Evolutionary conservation across 257 asterid genomes (phyloP), one percentile per base, ranked within the genome.

Genomic region (Solanum dulcamara): DNA sequence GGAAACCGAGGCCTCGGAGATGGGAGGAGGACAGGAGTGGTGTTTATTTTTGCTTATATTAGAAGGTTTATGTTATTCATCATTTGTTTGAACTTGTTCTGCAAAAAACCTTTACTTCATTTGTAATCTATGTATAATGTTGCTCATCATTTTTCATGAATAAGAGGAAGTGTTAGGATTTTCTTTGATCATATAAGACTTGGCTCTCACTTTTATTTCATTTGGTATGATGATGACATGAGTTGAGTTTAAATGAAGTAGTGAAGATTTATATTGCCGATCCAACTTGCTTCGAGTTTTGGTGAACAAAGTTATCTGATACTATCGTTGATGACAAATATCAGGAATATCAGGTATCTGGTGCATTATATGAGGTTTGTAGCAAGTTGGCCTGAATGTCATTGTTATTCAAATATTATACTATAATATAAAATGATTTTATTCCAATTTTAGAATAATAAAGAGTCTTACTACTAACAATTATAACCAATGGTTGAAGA

Each of bases 321-420:
- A 64, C 12, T 30, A 30, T 1, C 3, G 12, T 0, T n/a, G 12
- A 18, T 7, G 0, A 24, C 3, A 74, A 3, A 2, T 40, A 40
- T 0, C 0, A 40, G 0, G 3, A 3, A 2, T 40, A 40, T 0
- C 0, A 40, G 0, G 3, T n/a, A 75, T 26, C 1, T 8, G 0
- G 0, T 75, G 0, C 2, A 75, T 15, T 44, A 44, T 3, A 13
- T 7, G 26, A 44, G 40, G 4, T 44, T 33, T 9, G 4, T 8
- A 57, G 2, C 2, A 44, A 46, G 10, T 5, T 74, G 17, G 3
- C 0, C 3, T 0, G 14, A 44, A 44, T 8, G 18, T 28, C 37
- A 74, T 26, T 0, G 0, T 22, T 6, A n/a, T 50, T 17, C 24
- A 28, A 66, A 32, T 67, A 32, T 15, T 32, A 0, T 2, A 18